These are phyloP conservation scores for Rossbeevera mucosa DNA, from an alignment of 768 basidiomycete species.

Conservation along the genomic window DNA sequence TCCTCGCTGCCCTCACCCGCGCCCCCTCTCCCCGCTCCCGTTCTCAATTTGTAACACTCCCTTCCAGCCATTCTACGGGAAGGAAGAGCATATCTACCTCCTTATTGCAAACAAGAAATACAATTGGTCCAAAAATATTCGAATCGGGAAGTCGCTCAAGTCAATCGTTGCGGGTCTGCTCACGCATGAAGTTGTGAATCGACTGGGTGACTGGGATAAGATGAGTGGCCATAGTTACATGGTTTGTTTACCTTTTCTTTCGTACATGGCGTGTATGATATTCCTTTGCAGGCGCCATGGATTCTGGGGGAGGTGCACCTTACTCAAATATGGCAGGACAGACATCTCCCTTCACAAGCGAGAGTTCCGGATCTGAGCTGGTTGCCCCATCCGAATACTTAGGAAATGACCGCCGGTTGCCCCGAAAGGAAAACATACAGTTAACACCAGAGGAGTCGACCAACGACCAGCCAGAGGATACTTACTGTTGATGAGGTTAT, in stretches of 20 bases:
- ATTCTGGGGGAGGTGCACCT: constrained; percentile 30
- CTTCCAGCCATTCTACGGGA: constrained; percentile 27
- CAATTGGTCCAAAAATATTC: constrained; percentile 37
- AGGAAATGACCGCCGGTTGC: constrained; percentile 36
- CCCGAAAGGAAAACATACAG: constrained; percentile 1
- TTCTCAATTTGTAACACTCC: background rate
- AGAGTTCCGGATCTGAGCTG: constrained; percentile 39
- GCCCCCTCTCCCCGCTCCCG: too few species aligned
- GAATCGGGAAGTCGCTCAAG: constrained; percentile 38
- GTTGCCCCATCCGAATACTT: constrained; percentile 32
- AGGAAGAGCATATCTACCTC: constrained; percentile 24
- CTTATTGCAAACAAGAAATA: constrained; percentile 28
- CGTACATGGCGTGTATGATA: background rate
- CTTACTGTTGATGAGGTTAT: background rate
- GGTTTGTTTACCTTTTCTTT: constrained; percentile 32
- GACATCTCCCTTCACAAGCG: constrained; percentile 33
- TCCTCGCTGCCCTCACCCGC: too few species aligned
- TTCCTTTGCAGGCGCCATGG: constrained; percentile 39
- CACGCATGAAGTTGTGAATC: constrained; percentile 30
- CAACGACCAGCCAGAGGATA: background rate
- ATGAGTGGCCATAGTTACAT: constrained; percentile 41
- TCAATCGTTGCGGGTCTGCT: constrained; percentile 42
- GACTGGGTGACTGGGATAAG: constrained; percentile 47
- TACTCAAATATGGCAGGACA: constrained; percentile 35
- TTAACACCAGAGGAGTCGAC: background rate